Conservation (phyloP, 2,329 filamentous ascomycete genomes). For the Ciborinia camelliae region DNA sequence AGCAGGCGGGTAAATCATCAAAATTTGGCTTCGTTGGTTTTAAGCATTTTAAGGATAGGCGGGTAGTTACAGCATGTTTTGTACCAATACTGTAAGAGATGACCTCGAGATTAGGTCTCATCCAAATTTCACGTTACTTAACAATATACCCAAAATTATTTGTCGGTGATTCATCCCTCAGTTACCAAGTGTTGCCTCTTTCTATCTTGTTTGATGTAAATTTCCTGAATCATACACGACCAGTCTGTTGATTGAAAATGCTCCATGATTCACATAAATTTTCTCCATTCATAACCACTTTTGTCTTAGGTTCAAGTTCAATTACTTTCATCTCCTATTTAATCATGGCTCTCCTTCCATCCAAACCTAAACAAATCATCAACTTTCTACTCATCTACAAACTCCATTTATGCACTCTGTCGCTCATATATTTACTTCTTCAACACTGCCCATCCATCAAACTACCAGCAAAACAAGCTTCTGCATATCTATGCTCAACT, state of each 20-base stretch:
- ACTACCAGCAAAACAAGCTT: not conserved
- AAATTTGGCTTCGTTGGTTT: not conserved
- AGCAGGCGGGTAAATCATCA: constrained; percentile 20
- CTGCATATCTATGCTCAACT: not conserved
- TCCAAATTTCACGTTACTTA: not conserved
- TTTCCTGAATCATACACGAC: not conserved
- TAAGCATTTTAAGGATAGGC: not conserved
- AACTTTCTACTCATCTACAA: not conserved
- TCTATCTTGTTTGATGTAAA: too few species aligned
- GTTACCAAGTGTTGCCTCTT: not conserved
- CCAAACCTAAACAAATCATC: not conserved
- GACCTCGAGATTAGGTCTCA: constrained; percentile 9
- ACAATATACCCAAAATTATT: not conserved
- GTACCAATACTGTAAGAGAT: not conserved
- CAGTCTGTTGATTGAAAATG: not conserved
- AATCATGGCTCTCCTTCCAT: not conserved
- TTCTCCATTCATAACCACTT: not conserved
- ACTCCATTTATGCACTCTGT: not conserved
- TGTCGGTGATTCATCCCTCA: not conserved
- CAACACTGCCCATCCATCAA: not conserved
- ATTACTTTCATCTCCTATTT: not conserved
- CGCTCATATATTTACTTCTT: not conserved
- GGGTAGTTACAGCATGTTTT: constrained; percentile 19
- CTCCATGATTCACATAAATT: constrained; percentile 4
- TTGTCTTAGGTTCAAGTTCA: not conserved